Conservation (phyloP, 2,329 filamentous ascomycete genomes). For the Aspergillus fructus region DNA sequence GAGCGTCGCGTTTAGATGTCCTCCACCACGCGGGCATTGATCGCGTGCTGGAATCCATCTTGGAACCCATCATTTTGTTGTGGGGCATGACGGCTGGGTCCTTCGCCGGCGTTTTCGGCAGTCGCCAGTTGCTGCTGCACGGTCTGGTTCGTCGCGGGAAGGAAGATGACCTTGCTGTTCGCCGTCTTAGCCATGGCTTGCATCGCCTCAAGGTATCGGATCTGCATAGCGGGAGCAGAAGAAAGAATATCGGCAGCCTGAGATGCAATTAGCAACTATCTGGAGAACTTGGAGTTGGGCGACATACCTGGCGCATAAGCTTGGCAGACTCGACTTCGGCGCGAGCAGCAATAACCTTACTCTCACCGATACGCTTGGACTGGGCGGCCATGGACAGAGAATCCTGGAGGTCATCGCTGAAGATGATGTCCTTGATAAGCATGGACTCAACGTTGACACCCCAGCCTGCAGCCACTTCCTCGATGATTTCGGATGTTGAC, state of each 20-base stretch:
- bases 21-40: conserved; percentile 80
- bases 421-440: conserved; percentile 99
- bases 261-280: conserved; percentile 7
- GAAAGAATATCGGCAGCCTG: conserved; percentile 85
- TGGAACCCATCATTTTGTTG: conserved; percentile 64
- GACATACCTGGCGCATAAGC: conserved; percentile 64
- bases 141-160: conserved; percentile 66
- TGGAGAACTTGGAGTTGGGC: not conserved
- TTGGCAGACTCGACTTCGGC: conserved; percentile 96
- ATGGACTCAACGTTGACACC: conserved; percentile 96
- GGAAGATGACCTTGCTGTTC: conserved; percentile 83
- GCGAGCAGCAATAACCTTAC: conserved; percentile 95
- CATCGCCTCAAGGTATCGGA: conserved; percentile 97
- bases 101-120: conserved; percentile 55
- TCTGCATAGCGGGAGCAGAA: conserved; percentile 95
- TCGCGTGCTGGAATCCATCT: conserved; percentile 73
- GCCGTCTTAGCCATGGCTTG: conserved; percentile 96
- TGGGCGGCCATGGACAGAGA: conserved; percentile 97
- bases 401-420: conserved; percentile 92
- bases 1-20: conserved; percentile 63
- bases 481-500: conserved; percentile 95
- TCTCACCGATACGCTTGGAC: conserved; percentile 96
- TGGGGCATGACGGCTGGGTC: conserved; percentile 50
- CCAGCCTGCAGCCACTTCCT: conserved; percentile 91
- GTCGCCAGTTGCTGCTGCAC: conserved; percentile 50